Base-by-base conservation (phyloP, 352 stramenopile species). In the Phytophthora multivora region DNA sequence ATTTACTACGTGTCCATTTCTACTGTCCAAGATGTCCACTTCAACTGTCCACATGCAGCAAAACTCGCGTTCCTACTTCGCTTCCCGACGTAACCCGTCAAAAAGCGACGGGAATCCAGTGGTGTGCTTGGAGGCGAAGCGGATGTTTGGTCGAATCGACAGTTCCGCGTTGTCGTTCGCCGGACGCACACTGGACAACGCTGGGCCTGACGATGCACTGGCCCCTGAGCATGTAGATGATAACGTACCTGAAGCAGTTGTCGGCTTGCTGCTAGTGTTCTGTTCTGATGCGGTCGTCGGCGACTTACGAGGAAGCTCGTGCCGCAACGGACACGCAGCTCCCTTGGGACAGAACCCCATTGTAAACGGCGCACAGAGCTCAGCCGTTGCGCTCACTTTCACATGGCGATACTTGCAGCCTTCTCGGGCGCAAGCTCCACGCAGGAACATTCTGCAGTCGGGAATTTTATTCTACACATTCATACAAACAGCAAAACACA, bases 371-470 rank as follows among this genome's bases (percentile, higher is more conserved):
- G 80, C 58, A 54, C 86, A 95, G 5, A 89, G 33, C n/a, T 73
- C 67, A 2, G 86, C 86, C 21, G 68, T 78, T 19, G 64, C 65
- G 59, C 73, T 92, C 36, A 95, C 86, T 71, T 95, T 95, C 15
- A 95, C 81, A 53, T 95, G 86, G 25, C 77, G 83, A 55, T 91
- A 95, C 21, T 79, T 87, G 52, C 86, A 95, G 51, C 72, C 69
- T 49, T 93, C 86, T 45, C 83, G 83, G 7, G 82, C 86, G 52
- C 86, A 95, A 16, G 69, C 51, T 47, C 86, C 86, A 42, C 82
- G 79, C 2, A 95, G 75, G 51, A 95, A 95, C 69, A 91, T 70
- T 53, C 73, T 80, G 53, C 86, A 95, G 53, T 92, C 86, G 0
- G 83, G 86, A 69, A 90, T 86, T 74, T 93, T 93, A 66, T 90